Base-by-base conservation (phyloP, 2,329 filamentous ascomycete genomes). In the Helminthosporium solani region DNA sequence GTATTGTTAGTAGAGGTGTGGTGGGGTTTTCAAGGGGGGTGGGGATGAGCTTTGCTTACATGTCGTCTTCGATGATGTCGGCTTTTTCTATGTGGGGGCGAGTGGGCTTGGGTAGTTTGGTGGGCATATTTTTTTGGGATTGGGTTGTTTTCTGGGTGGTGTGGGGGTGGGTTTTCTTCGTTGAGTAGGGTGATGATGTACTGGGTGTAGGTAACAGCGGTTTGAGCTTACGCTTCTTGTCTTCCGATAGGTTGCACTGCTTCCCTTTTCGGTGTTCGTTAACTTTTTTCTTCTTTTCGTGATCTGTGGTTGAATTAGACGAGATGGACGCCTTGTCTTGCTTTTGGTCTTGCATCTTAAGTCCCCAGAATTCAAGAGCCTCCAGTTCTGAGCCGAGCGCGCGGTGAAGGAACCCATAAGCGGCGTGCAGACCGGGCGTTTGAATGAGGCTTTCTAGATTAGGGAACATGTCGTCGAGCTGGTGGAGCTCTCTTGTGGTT, bases 401-500 rank as follows among this genome's bases (percentile, higher is more conserved):
- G 6, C 9, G 7, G 12, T 33, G 16, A 34, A 41, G 16, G 9
- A 25, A 19, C 19, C 16, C 21, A n/a, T 42, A 42, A 1, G 40
- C 40, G 3, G 8, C n/a, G 14, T 25, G 8, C 20, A 42, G 33
- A 14, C 30, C 40, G n/a, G 16, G 8, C 4, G 28, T n/a, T 7
- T 35, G 16, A 21, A 3, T 20, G 3, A 27, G 15, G 12, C 21
- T 38, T 18, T 27, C 33, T 6, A 7, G n/a, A n/a, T 15, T 11
- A 3, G 33, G 40, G 12, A 31, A 31, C 28, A 31, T 31, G 28
- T 31, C 28, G n/a, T 42, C 16, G 27, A 2, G 49, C 51, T 19
- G 45, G 44, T 4, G 27, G 30, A 27, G 49, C 52, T 61, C 53
- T 2, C 33, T 34, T 7, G 49, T 31, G 3, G 21, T 19, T 6